These are phyloP conservation scores for Nannochloris sp. DNA, from an alignment of 139 green algal genomes.

Conservation along the genomic window DNA sequence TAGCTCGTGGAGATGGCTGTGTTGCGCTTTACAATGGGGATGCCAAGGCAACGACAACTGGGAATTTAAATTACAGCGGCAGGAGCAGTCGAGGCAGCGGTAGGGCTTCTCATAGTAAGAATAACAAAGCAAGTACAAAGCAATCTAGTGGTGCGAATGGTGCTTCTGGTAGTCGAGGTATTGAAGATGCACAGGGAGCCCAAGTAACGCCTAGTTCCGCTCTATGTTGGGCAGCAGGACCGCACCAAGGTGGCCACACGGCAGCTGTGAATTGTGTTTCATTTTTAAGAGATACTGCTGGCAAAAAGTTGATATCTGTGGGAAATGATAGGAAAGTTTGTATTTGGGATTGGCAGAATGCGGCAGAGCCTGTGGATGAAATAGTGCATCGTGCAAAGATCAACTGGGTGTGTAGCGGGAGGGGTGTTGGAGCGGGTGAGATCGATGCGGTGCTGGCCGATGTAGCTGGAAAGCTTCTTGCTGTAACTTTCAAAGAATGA, in stretches of 20 bases:
- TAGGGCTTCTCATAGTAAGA: no score
- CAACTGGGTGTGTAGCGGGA: conserved; percentile 18
- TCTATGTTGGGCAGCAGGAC: no score
- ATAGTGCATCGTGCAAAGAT: conserved; percentile 14
- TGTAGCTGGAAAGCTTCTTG: not conserved
- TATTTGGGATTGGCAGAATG: conserved; percentile 24
- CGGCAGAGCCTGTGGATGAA: conserved; percentile 2
- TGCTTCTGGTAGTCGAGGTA: no score
- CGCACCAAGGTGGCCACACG: conserved; percentile 16
- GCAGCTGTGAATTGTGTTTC: conserved; percentile 18
- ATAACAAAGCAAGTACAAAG: no score
- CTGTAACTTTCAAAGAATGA: not conserved
- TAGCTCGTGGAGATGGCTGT: conserved; percentile 39
- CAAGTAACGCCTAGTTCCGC: no score
- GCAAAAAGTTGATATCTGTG: conserved; percentile 18
- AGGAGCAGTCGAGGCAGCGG: conserved; percentile 1
- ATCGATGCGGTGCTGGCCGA: not conserved
- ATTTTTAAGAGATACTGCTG: not conserved
- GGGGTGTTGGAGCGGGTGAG: not conserved
- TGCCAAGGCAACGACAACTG: not conserved
- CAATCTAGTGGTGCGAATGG: conserved; percentile 1
- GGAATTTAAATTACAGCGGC: not conserved
- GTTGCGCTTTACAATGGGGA: conserved; percentile 34
- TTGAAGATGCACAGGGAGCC: no score
- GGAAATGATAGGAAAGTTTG: conserved; percentile 29